phyloP scores from a whole-genome alignment of 108 stramenopile genomes.

The Nannochloropsis salina region DNA sequence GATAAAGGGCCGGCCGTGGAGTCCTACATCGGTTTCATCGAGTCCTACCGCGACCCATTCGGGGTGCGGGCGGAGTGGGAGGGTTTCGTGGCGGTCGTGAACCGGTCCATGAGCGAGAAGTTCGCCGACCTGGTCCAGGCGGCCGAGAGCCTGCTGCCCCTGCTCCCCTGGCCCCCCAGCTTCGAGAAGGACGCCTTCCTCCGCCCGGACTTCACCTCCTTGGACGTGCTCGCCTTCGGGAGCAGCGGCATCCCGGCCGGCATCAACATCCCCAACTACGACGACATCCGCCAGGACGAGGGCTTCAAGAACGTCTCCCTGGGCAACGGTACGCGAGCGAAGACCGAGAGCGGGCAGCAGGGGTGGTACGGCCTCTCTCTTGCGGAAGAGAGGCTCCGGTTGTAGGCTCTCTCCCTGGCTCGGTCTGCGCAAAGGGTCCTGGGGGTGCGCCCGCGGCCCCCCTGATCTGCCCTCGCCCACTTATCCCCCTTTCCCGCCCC shows the following conservation, averaged over 20 bases:
- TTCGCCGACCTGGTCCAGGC: neutral
- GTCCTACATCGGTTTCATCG: conserved; percentile 14
- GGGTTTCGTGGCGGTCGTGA: conserved; percentile 20
- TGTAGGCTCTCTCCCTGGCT: too few relatives aligned
- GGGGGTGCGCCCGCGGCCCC: neutral
- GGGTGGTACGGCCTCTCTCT: too few relatives aligned
- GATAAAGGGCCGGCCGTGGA: conserved; percentile 22
- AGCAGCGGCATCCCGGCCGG: conserved; percentile 21
- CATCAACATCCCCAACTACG: conserved; percentile 23
- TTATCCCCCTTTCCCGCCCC: neutral
- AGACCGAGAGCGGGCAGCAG: too few relatives aligned
- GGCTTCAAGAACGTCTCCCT: conserved; percentile 24
- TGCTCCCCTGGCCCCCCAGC: neutral
- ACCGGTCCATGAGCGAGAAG: conserved; percentile 4
- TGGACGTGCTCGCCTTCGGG: conserved; percentile 20
- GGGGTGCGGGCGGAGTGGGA: conserved; percentile 19
- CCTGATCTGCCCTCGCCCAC: neutral
- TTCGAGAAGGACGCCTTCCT: conserved; percentile 23
- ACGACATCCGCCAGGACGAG: conserved; percentile 21
- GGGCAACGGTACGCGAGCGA: neutral
- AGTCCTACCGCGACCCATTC: conserved; percentile 15
- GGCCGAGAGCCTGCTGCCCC: conserved; percentile 7
- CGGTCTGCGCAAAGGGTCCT: too few relatives aligned
- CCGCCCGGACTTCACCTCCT: conserved; percentile 21
- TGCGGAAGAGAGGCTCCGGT: too few relatives aligned